These are phyloP conservation scores for Quercus cerris DNA, from an alignment of 306 rosid species.

Conservation along the genomic window DNA sequence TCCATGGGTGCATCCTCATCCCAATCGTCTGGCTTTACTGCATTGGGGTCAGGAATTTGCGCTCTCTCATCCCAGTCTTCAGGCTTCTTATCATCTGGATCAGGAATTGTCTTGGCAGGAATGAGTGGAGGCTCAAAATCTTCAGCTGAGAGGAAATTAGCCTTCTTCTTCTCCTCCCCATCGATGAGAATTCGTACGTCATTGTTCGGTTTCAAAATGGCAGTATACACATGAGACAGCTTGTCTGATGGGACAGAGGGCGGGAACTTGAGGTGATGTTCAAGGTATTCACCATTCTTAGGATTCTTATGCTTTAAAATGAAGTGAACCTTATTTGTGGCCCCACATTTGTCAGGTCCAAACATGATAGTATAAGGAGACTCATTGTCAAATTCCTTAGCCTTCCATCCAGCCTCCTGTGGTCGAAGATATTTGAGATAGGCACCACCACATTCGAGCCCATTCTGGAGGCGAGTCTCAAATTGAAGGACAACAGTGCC, in stretches of 20 bases:
- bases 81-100: conserved; percentile 93
- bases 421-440: conserved; percentile 89
- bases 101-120: conserved; percentile 86
- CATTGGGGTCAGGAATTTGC: conserved; percentile 75
- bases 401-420: conserved; percentile 82
- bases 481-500: conserved; percentile 83
- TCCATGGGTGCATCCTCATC: conserved; percentile 95
- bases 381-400: conserved; percentile 77
- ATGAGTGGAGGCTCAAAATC: conserved; percentile 89
- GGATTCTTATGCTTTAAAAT: conserved; percentile 95
- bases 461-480: conserved; percentile 84
- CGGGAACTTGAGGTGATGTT: conserved; percentile 83
- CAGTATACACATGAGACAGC: conserved; percentile 88
- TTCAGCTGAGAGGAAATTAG: conserved; percentile 59
- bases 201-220: conserved; percentile 53
- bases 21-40: conserved; percentile 96
- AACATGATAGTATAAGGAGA: conserved; percentile 90
- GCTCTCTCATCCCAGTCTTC: conserved; percentile 99
- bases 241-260: conserved; percentile 92
- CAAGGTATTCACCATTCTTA: conserved; percentile 68
- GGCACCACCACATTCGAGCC: conserved; percentile 99
- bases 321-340: conserved; percentile 96
- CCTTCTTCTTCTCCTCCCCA: conserved; percentile 56
- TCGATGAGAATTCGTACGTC: conserved; percentile 40
- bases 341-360: conserved; percentile 97